phyloP scores from a whole-genome alignment of 495 filamentous ascomycete genomes.

The Daldinia loculata region DNA sequence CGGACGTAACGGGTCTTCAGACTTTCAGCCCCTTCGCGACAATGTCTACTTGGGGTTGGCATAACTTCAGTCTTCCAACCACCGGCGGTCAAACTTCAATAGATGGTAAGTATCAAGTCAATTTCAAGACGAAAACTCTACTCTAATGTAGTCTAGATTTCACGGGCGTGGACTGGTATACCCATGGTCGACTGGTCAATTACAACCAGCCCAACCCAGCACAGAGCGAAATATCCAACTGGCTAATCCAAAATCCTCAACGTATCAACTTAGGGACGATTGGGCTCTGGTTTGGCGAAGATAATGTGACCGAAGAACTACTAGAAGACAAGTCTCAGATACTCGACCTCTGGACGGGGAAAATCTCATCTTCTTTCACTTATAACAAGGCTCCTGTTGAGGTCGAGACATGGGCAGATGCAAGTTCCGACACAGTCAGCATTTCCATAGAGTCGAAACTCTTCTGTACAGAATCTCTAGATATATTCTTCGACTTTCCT shows the following conservation, averaged over 20 bases:
- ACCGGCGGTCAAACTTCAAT: slow-evolving; percentile 51
- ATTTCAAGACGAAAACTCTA: not conserved
- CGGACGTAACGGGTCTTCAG: slow-evolving; percentile 63
- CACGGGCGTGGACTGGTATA: slow-evolving; percentile 61
- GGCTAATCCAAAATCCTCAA: slow-evolving; percentile 64
- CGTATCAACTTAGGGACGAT: slow-evolving; percentile 59
- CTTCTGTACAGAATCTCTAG: slow-evolving; percentile 47
- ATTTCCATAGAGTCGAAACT: slow-evolving; percentile 54
- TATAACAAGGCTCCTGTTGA: slow-evolving; percentile 51
- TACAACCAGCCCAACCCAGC: slow-evolving; percentile 63
- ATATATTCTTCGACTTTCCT: slow-evolving; percentile 63
- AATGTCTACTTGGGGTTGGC: slow-evolving; percentile 65
- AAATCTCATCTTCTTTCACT: slow-evolving; percentile 55
- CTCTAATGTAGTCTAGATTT: slow-evolving; percentile 45
- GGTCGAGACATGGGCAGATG: slow-evolving; percentile 58
- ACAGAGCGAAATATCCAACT: slow-evolving; percentile 60
- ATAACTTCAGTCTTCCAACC: slow-evolving; percentile 64
- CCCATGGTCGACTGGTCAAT: slow-evolving; percentile 62
- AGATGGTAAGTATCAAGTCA: slow-evolving; percentile 43
- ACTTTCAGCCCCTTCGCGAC: slow-evolving; percentile 68
- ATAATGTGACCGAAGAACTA: slow-evolving; percentile 52
- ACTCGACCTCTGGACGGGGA: slow-evolving; percentile 61
- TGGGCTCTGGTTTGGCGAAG: slow-evolving; percentile 54
- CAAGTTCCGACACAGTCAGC: slow-evolving; percentile 57
- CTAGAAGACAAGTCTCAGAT: slow-evolving; percentile 53